These are phyloP conservation scores for Helminthosporium solani DNA, from an alignment of 2,329 filamentous ascomycete species.

Conservation along the genomic window DNA sequence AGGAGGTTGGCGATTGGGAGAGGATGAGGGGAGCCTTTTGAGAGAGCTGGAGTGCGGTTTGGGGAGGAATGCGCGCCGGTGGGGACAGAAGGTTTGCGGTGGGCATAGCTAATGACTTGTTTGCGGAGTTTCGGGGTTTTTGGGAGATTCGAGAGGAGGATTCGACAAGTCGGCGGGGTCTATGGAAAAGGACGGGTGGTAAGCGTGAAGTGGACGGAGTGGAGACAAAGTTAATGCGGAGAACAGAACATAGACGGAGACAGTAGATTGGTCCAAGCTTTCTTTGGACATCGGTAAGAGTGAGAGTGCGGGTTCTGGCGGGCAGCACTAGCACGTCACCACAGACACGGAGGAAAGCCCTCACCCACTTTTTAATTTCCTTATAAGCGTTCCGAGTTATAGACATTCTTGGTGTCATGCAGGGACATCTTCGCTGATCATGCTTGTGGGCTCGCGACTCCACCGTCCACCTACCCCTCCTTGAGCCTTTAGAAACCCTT, in stretches of 20 bases:
- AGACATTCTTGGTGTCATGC: constrained; percentile 14
- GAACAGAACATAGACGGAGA: too few species aligned
- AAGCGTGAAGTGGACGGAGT: too few species aligned
- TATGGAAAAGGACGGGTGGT: not conserved
- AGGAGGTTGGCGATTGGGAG: constrained; percentile 40
- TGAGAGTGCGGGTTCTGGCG: constrained; percentile 13
- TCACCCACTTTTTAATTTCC: too few species aligned
- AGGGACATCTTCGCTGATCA: constrained; percentile 27
- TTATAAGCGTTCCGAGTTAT: too few species aligned
- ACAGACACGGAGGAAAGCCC: not conserved
- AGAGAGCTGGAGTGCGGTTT: constrained; percentile 48
- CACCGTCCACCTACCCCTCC: constrained; percentile 33
- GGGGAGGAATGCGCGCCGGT: constrained; percentile 42
- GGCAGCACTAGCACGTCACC: constrained; percentile 16
- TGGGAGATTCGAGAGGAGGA: not conserved
- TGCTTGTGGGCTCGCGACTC: constrained; percentile 31
- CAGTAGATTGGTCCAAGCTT: constrained; percentile 7
- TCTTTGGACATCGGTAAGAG: constrained; percentile 19
- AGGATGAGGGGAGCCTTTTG: constrained; percentile 48
- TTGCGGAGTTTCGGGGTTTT: not conserved
- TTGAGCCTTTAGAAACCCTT: constrained; percentile 15
- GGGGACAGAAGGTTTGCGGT: constrained; percentile 43
- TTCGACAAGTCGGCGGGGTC: not conserved
- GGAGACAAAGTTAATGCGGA: not conserved
- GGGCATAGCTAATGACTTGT: constrained; percentile 19